A percentile compares a stretch with the other conserved stretches of the same genome.
Conservation (phyloP, 352 stramenopile species). For the Pythium apleroticum region DNA sequence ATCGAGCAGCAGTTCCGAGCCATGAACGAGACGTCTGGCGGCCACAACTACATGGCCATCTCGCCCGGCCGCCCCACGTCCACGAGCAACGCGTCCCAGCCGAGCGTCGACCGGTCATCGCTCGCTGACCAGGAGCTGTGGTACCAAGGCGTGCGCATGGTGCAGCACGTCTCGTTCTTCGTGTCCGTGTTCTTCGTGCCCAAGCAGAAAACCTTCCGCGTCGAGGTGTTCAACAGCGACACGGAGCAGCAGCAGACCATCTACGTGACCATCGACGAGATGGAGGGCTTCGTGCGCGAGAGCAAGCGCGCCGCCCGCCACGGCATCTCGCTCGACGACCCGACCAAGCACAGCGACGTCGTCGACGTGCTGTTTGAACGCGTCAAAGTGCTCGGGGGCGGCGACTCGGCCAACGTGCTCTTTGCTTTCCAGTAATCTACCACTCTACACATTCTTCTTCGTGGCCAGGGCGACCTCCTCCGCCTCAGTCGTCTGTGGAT, state of each 20-base stretch:
- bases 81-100: slow-evolving; percentile 1
- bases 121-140: slow-evolving; percentile 57
- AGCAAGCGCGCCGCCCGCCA: slow-evolving; percentile 36
- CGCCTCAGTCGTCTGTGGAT: not conserved
- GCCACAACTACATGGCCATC: slow-evolving; percentile 16
- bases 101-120: slow-evolving; percentile 18
- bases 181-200: slow-evolving; percentile 68
- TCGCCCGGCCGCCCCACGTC: not conserved
- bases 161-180: slow-evolving; percentile 70
- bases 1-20: slow-evolving; percentile 51
- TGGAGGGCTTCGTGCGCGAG: slow-evolving; percentile 55
- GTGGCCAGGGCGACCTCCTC: not conserved
- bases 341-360: slow-evolving; percentile 37
- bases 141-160: slow-evolving; percentile 65
- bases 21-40: slow-evolving; percentile 10
- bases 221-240: slow-evolving; percentile 81
- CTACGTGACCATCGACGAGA: slow-evolving; percentile 61
- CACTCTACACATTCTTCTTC: not conserved
- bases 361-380: slow-evolving; percentile 63
- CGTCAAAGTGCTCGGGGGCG: slow-evolving; percentile 54
- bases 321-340: slow-evolving; percentile 28
- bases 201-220: slow-evolving; percentile 63
- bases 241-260: slow-evolving; percentile 77
- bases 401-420: slow-evolving; percentile 43
- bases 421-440: slow-evolving; percentile 61